Percentiles rank a stretch among this genome's conserved stretches.
Evolutionary conservation across 2,329 filamentous ascomycete genomes (phyloP).

Genomic region (Tolypocladium guangdongense): DNA sequence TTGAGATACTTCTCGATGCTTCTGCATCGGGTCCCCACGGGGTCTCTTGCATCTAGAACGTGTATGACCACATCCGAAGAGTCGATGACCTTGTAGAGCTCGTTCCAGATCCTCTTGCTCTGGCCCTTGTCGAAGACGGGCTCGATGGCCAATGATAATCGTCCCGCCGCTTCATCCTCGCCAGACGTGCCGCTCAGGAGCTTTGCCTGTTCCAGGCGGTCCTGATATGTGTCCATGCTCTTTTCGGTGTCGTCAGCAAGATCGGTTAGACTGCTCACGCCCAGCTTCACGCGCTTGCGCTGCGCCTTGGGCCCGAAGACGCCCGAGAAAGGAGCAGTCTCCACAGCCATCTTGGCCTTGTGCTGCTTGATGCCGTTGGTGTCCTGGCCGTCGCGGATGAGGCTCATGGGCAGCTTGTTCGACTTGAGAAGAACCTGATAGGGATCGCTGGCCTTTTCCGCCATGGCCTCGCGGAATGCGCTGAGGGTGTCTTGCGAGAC

Average conservation of each 20-base stretch:
- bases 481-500: slow-evolving; percentile 83
- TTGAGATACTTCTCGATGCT: slow-evolving; percentile 75
- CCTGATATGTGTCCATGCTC: slow-evolving; percentile 71
- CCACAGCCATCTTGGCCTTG: slow-evolving; percentile 85
- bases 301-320: slow-evolving; percentile 92
- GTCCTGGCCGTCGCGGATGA: slow-evolving; percentile 71
- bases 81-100: slow-evolving; percentile 90
- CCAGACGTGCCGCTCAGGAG: slow-evolving; percentile 62
- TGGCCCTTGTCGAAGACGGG: slow-evolving; percentile 92
- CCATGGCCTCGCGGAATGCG: slow-evolving; percentile 84
- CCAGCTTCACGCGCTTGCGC: slow-evolving; percentile 83
- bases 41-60: slow-evolving; percentile 81
- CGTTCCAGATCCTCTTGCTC: slow-evolving; percentile 94
- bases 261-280: slow-evolving; percentile 70
- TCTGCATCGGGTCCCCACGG: slow-evolving; percentile 78
- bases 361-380: slow-evolving; percentile 84
- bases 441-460: slow-evolving; percentile 79
- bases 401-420: slow-evolving; percentile 92
- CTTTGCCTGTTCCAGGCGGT: slow-evolving; percentile 67
- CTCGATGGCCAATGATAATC: slow-evolving; percentile 55
- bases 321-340: slow-evolving; percentile 73
- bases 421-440: slow-evolving; percentile 92
- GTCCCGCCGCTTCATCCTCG: slow-evolving; percentile 38
- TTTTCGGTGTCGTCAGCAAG: slow-evolving; percentile 70
- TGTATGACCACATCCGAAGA: slow-evolving; percentile 95